These are phyloP conservation scores for Allantophomopsis lycopodina DNA, from an alignment of 2,329 filamentous ascomycete species.

Conservation along the genomic window DNA sequence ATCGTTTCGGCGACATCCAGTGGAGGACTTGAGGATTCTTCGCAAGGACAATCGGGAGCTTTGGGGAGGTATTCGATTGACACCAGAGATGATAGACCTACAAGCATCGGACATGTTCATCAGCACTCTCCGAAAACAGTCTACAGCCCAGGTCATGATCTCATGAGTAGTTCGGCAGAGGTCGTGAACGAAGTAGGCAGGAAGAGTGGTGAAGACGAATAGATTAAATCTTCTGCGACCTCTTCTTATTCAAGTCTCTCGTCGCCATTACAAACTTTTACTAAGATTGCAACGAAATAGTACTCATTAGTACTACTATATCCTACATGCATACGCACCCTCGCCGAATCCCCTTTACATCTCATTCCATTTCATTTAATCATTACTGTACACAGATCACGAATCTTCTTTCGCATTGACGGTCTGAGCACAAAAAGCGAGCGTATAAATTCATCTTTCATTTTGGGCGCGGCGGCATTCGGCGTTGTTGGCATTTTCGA, in stretches of 20 bases:
- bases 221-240: no score
- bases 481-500: no score
- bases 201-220: not conserved
- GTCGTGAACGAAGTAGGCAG: slow-evolving; percentile 28
- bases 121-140: slow-evolving; percentile 42
- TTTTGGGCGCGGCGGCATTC: no score
- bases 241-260: no score
- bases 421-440: no score
- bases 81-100: slow-evolving; percentile 30
- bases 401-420: no score
- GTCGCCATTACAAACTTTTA: no score
- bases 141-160: slow-evolving; percentile 29
- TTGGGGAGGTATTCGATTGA: slow-evolving; percentile 17
- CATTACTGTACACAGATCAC: no score
- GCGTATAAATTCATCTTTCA: no score
- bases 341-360: not conserved
- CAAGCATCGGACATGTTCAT: slow-evolving; percentile 41
- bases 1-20: slow-evolving; percentile 34
- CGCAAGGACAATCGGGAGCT: slow-evolving; percentile 10
- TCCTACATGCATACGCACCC: not conserved
- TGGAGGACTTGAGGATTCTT: slow-evolving; percentile 30
- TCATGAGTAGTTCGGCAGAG: slow-evolving; percentile 41
- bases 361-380: not conserved
- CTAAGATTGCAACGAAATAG: no score
- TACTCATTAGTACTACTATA: no score